phyloP scores from a whole-genome alignment of 2,329 filamentous ascomycete species.

The Diplodia scrobiculata region DNA sequence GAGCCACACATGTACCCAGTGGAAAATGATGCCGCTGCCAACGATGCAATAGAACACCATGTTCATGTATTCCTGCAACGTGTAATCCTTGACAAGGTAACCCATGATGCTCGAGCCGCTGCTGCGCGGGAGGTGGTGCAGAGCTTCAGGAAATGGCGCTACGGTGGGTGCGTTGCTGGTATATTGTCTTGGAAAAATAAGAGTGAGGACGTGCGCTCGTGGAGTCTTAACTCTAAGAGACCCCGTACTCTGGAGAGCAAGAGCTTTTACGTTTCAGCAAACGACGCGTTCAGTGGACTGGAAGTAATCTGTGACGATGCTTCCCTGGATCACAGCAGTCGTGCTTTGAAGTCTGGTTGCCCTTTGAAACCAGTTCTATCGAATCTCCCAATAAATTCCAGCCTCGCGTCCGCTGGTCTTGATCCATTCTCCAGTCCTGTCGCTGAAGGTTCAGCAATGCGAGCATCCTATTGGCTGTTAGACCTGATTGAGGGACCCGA shows the following conservation, averaged over 20 bases:
- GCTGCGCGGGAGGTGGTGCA: slow-evolving; percentile 1
- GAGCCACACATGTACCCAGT: slow-evolving; percentile 29
- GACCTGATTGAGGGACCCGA: neutral
- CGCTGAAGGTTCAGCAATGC: neutral
- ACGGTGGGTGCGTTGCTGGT: neutral
- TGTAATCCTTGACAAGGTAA: slow-evolving; percentile 16
- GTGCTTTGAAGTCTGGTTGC: slow-evolving; percentile 23
- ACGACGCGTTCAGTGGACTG: neutral
- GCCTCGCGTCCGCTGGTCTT: slow-evolving; percentile 18
- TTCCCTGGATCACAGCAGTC: slow-evolving; percentile 4
- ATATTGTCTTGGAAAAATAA: neutral
- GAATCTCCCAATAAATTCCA: slow-evolving; percentile 28
- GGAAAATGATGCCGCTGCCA: slow-evolving; percentile 17
- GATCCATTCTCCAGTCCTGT: slow-evolving; percentile 22
- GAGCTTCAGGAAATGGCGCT: slow-evolving; percentile 7
- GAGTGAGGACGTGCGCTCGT: neutral
- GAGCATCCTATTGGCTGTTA: slow-evolving; percentile 11
- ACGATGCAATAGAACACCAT: slow-evolving; percentile 28
- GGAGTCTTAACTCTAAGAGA: slow-evolving; percentile 4
- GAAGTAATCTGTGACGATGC: slow-evolving; percentile 9
- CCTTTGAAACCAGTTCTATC: slow-evolving; percentile 25
- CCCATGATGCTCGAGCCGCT: slow-evolving; percentile 12
- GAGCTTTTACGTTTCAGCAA: slow-evolving; percentile 5
- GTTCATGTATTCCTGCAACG: slow-evolving; percentile 24
- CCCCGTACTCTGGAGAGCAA: neutral